phyloP scores from a whole-genome alignment of 192 early-diverging fungal genomes.

The Endogone sp. region DNA sequence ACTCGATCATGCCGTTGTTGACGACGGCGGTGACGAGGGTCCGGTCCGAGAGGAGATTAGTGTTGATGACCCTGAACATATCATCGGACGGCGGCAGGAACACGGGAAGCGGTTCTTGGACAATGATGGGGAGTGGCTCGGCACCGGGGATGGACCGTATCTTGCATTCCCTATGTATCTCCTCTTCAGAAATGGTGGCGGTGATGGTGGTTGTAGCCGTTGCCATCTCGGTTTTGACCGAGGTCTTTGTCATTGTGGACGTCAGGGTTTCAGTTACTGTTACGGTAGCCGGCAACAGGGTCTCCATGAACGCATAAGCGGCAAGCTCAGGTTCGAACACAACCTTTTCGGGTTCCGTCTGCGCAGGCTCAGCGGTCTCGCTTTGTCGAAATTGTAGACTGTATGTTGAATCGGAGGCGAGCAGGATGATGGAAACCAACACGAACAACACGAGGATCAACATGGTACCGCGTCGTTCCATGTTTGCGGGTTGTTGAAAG shows the following conservation, averaged over 20 bases:
- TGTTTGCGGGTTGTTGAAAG: too few relatives aligned
- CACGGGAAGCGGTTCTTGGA: neutral
- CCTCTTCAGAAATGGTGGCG: neutral
- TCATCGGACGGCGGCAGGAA: neutral
- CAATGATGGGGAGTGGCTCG: too few relatives aligned
- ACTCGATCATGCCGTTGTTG: constrained; percentile 15
- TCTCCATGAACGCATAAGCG: neutral
- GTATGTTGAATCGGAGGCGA: neutral
- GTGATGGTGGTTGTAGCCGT: neutral
- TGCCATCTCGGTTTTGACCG: neutral
- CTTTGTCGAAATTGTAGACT: neutral
- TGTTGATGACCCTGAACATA: constrained; percentile 13
- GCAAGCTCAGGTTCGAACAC: neutral
- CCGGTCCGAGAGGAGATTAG: constrained; percentile 8
- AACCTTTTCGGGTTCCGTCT: neutral
- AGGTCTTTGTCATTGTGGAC: neutral
- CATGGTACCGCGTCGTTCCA: neutral
- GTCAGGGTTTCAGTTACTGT: neutral
- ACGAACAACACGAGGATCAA: neutral
- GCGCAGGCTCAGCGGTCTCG: neutral
- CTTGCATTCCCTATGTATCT: neutral
- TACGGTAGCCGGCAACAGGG: neutral
- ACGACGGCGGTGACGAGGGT: constrained; percentile 20
- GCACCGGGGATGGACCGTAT: too few relatives aligned
- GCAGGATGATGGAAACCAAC: neutral